Conservation (phyloP, 306 rosid species). For the Trichosanthes truncata region DNA sequence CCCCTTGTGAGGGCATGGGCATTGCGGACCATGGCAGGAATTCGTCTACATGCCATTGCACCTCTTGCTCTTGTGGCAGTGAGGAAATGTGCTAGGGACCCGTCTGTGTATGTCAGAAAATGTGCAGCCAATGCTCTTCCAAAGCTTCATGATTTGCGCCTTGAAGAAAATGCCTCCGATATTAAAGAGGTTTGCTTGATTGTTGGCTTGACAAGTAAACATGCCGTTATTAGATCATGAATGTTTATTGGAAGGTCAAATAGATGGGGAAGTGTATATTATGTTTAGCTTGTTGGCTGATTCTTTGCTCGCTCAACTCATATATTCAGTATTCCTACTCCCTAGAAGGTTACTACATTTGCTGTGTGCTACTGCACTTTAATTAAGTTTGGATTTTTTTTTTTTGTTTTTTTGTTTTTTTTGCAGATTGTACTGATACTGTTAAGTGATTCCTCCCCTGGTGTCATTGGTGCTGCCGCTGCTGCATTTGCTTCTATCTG, state of each 20-base stretch:
- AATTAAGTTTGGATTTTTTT: background rate
- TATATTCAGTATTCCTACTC: background rate
- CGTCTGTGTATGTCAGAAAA: conserved; percentile 84
- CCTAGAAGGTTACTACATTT: background rate
- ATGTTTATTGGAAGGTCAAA: background rate
- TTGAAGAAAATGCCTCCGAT: conserved; percentile 55
- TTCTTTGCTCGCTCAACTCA: background rate
- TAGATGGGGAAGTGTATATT: background rate
- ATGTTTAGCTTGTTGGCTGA: background rate
- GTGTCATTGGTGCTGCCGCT: conserved; percentile 96
- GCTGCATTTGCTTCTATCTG: conserved; percentile 89
- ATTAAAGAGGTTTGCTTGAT: conserved; percentile 73
- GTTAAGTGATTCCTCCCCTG: conserved; percentile 72
- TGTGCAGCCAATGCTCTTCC: conserved; percentile 96
- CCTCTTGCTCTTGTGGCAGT: conserved; percentile 85
- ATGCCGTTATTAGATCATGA: background rate
- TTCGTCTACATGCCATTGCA: conserved; percentile 80
- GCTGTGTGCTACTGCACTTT: background rate
- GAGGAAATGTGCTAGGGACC: conserved; percentile 87
- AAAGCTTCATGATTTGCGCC: conserved; percentile 82
- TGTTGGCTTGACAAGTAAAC: background rate
- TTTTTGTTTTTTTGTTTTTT: background rate
- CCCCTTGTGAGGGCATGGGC: conserved; percentile 98
- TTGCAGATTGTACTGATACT: conserved; percentile 70
- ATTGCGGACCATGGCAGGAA: conserved; percentile 91